phyloP scores from a whole-genome alignment of 495 filamentous ascomycete genomes.

The Penicillium parvum region DNA sequence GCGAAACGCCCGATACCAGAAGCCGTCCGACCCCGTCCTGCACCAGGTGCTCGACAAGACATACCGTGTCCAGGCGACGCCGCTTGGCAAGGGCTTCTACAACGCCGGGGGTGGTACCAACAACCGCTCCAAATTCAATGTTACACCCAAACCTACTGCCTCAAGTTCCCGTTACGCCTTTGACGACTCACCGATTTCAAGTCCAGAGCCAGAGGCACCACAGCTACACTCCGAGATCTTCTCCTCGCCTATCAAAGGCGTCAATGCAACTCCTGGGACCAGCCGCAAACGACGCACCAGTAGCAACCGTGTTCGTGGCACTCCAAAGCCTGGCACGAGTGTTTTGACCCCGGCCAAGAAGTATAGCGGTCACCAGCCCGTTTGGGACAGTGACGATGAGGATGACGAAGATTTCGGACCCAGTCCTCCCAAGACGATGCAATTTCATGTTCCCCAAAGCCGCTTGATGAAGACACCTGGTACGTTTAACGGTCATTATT shows the following conservation, averaged over 20 bases:
- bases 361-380: conserved; percentile 21
- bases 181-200: conserved; percentile 64
- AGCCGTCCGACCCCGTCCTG: conserved; percentile 65
- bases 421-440: conserved; percentile 95
- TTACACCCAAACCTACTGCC: conserved; percentile 31
- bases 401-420: conserved; percentile 57
- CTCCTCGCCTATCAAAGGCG: conserved; percentile 57
- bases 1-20: conserved; percentile 30
- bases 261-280: conserved; percentile 31
- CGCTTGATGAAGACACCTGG: conserved; percentile 88
- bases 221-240: conserved; percentile 83
- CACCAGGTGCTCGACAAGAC: conserved; percentile 90
- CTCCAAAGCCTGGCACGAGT: conserved; percentile 69
- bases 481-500: too few relatives aligned
- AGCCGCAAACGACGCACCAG: conserved; percentile 35
- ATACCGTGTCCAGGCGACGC: conserved; percentile 89
- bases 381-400: conserved; percentile 64
- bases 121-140: conserved; percentile 34
- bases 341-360: conserved; percentile 63
- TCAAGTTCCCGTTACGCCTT: conserved; percentile 26
- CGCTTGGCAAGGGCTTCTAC: conserved; percentile 51
- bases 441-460: conserved; percentile 86
- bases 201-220: conserved; percentile 72
- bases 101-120: conserved; percentile 18
- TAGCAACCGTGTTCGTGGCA: conserved; percentile 28